Evolutionary conservation across 257 asterid genomes (phyloP).

Genomic region (Apocynum venetum): DNA sequence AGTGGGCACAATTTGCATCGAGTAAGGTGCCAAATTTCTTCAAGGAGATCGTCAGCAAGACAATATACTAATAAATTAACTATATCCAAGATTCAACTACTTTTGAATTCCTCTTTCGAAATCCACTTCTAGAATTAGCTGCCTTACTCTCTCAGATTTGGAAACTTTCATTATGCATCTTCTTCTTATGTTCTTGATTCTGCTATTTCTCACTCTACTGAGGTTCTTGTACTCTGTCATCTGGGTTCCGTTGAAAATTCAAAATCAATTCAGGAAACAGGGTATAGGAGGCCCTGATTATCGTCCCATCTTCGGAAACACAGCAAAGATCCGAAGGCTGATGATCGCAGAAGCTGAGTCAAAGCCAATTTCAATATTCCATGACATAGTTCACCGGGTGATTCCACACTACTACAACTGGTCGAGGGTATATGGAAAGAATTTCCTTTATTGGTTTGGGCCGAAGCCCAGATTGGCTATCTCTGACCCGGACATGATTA

Average conservation of each 20-base stretch:
- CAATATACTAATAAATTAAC: not conserved
- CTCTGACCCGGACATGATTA: constrained; percentile 36
- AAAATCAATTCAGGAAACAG: constrained; percentile 33
- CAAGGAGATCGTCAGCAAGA: not conserved
- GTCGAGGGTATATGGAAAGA: constrained; percentile 41
- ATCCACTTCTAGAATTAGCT: not conserved
- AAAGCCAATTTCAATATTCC: constrained; percentile 24
- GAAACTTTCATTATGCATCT: constrained; percentile 8
- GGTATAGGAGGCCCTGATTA: constrained; percentile 40
- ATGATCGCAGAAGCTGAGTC: constrained; percentile 39
- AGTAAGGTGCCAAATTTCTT: not conserved
- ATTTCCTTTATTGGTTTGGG: constrained; percentile 47
- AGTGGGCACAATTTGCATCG: not conserved
- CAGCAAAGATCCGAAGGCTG: constrained; percentile 31
- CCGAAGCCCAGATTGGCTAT: constrained; percentile 37
- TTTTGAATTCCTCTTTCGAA: not conserved
- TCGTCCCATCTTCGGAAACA: constrained; percentile 36
- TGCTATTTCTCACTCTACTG: constrained; percentile 13
- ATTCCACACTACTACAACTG: constrained; percentile 42
- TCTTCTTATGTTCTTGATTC: constrained; percentile 5
- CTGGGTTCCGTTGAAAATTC: constrained; percentile 31
- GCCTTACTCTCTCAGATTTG: not conserved
- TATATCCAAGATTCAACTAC: constrained; percentile 4
- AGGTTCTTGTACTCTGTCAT: constrained; percentile 21
- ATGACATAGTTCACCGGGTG: constrained; percentile 34